Evolutionary conservation across 208 protist genomes (phyloP).

Genomic region (Pavlovales sp.): DNA sequence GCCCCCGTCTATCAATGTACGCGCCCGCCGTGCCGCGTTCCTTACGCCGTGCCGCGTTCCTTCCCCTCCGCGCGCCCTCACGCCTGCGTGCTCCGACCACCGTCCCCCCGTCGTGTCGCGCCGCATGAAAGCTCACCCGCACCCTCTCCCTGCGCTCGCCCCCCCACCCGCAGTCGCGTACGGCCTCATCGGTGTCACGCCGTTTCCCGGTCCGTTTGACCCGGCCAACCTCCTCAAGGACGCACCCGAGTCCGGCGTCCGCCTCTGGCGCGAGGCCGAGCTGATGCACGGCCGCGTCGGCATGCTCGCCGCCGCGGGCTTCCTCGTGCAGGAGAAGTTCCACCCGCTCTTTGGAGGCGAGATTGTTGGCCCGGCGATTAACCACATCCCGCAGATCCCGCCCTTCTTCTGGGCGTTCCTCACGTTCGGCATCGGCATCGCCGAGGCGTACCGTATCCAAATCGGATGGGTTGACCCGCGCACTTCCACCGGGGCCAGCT

Average conservation of each 20-base stretch:
- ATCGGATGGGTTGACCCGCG: background rate
- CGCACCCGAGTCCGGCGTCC: background rate
- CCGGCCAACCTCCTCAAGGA: background rate
- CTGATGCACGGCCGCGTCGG: slow-evolving; percentile 22
- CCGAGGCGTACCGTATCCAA: background rate
- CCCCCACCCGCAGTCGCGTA: background rate
- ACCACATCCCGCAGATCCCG: background rate
- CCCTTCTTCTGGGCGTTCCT: background rate
- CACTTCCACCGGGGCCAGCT: too few relatives aligned
- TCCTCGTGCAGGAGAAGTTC: slow-evolving; percentile 8
- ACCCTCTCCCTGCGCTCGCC: too few relatives aligned
- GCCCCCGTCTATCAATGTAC: too few relatives aligned
- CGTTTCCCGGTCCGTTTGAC: background rate
- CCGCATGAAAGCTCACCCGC: too few relatives aligned
- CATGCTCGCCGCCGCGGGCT: slow-evolving; percentile 21
- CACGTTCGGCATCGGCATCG: background rate
- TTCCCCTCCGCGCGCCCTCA: too few relatives aligned
- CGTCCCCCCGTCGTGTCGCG: too few relatives aligned
- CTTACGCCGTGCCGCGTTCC: too few relatives aligned
- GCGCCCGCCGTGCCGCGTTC: too few relatives aligned
- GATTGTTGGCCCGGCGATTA: background rate
- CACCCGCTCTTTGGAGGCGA: background rate
- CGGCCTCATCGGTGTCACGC: background rate
- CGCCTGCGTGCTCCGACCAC: too few relatives aligned
- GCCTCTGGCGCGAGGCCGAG: background rate